Base-by-base conservation (phyloP, 2,329 filamentous ascomycete genomes). In the Monilinia aucupariae region DNA sequence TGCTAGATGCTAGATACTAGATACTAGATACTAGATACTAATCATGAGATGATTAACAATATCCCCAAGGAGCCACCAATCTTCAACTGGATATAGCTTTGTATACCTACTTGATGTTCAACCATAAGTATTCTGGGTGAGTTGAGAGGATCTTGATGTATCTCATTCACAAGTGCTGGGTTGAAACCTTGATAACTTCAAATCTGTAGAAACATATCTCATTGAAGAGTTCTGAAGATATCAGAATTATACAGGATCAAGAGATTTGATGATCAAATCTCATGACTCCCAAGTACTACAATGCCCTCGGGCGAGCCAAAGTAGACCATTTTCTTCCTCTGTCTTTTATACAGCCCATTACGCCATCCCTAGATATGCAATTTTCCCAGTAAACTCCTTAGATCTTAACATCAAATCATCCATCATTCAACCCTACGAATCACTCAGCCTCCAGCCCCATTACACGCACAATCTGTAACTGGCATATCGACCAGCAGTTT, bases 401-500 rank as follows among this genome's bases (percentile, higher is more conserved):
- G 25, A 43, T 47, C 43, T 39, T 45, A 65, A 68, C 67, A 64
- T 65, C 48, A 64, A 59, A 56, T 62, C 37, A 52, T 37, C 55
- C 37, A 53, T 53, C n/a, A 45, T 39, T 15, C 37, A 39, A 30
- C 27, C 27, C 3, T n/a, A n/a, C n/a, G n/a, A 37, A 37, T 37
- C 37, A 54, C 48, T 37, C 27, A 41, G 13, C 47, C 37, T 54
- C n/a, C 15, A 22, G 9, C 15, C 15, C 41, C 27, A 56, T 50
- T 76, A 88, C 69, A 87, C 85, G 69, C 84, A 87, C 62, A 87
- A 74, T 71, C 93, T 82, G 78, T 99, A 99, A 84, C 91, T 96
- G 55, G 94, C 94, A 78, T 99, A 99, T 60, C 94, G 84, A 66
- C 94, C 94, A 17, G 94, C 94, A 62, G 94, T 99, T 81, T 97